Evolutionary conservation across 345 rosid species (phyloP).

Genomic region (Pistacia vera): DNA sequence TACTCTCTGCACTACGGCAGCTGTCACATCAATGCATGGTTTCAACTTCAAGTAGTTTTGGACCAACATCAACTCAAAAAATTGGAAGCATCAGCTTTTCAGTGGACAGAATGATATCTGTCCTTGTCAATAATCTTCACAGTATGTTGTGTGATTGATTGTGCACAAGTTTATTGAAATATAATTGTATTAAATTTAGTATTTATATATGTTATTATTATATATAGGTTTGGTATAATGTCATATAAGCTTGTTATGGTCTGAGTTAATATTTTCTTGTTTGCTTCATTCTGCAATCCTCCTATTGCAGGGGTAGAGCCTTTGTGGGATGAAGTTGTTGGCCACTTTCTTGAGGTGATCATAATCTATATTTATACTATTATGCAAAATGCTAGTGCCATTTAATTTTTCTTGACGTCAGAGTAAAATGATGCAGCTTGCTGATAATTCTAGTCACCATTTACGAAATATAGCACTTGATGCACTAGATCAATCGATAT

Average conservation of each 20-base stretch:
- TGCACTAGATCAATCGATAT: constrained; percentile 93
- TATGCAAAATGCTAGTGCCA: constrained; percentile 19
- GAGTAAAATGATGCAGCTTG: constrained; percentile 69
- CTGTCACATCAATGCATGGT: constrained; percentile 85
- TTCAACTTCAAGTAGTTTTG: constrained; percentile 67
- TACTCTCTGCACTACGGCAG: constrained; percentile 84
- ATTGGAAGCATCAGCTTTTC: constrained; percentile 84
- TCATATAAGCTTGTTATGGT: neutral
- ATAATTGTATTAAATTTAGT: neutral
- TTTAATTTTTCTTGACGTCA: constrained; percentile 36
- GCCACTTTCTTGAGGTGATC: constrained; percentile 90
- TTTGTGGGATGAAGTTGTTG: constrained; percentile 92
- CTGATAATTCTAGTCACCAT: constrained; percentile 77
- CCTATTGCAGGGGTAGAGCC: constrained; percentile 75
- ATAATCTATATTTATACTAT: constrained; percentile 21
- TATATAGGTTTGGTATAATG: neutral
- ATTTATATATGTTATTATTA: neutral
- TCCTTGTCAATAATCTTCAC: constrained; percentile 93
- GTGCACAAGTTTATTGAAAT: constrained; percentile 11
- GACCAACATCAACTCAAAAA: constrained; percentile 72
- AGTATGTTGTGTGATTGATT: constrained; percentile 53
- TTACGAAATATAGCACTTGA: constrained; percentile 86
- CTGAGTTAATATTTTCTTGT: neutral
- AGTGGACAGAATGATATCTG: constrained; percentile 91
- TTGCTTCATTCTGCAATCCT: constrained; percentile 11